These are phyloP conservation scores for Candida sp. DNA, from an alignment of 1,139 yeast genomes.

Conservation along the genomic window DNA sequence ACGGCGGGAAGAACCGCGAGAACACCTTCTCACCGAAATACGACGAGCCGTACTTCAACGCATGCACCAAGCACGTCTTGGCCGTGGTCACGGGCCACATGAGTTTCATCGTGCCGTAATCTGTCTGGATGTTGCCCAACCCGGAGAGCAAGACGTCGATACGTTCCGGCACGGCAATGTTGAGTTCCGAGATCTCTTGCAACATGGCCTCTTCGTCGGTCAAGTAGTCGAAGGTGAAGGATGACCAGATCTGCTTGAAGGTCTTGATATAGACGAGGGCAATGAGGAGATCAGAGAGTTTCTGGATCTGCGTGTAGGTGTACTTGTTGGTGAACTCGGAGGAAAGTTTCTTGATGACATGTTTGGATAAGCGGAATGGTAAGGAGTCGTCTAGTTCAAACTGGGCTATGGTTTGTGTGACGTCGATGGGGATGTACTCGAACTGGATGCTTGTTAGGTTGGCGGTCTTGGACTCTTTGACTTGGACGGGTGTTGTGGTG, in stretches of 20 bases:
- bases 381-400: slow-evolving; percentile 9
- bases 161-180: slow-evolving; percentile 10
- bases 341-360: slow-evolving; percentile 4
- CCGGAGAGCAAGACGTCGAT: slow-evolving; percentile 9
- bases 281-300: slow-evolving; percentile 4
- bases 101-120: slow-evolving; percentile 4
- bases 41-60: slow-evolving; percentile 9
- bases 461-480: slow-evolving; percentile 3
- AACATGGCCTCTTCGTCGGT: slow-evolving; percentile 1
- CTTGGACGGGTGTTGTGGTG: background rate
- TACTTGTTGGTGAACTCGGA: background rate
- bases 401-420: slow-evolving; percentile 5
- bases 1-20: slow-evolving; percentile 6
- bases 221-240: background rate
- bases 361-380: slow-evolving; percentile 5
- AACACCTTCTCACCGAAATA: slow-evolving; percentile 10
- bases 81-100: slow-evolving; percentile 9
- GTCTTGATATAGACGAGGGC: slow-evolving; percentile 6
- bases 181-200: slow-evolving; percentile 1
- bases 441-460: slow-evolving; percentile 2
- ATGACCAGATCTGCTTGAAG: slow-evolving; percentile 10
- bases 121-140: slow-evolving; percentile 8
- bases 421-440: slow-evolving; percentile 1
- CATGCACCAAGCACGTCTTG: slow-evolving; percentile 9
- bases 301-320: background rate